phyloP scores from a whole-genome alignment of 2,329 filamentous ascomycete genomes.

The Aciculosporium take region DNA sequence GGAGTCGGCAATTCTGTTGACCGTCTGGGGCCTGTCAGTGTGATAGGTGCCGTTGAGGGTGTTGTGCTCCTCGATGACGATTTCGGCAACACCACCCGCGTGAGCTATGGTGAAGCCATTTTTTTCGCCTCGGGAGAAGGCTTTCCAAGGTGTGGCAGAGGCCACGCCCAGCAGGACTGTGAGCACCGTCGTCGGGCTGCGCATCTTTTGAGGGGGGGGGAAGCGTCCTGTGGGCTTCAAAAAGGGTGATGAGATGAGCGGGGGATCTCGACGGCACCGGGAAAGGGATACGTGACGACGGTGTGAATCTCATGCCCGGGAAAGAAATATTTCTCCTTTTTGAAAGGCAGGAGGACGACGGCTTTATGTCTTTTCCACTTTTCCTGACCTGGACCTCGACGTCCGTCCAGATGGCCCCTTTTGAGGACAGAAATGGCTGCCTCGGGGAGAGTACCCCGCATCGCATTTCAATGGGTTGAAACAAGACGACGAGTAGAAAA shows the following conservation, averaged over 20 bases:
- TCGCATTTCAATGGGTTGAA: too few relatives aligned
- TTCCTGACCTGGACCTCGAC: too few relatives aligned
- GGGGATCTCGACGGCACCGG: too few relatives aligned
- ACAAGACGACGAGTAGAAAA: too few relatives aligned
- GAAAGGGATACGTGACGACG: too few relatives aligned
- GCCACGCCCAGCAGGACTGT: constrained; percentile 10
- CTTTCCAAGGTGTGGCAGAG: constrained; percentile 8
- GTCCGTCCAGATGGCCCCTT: too few relatives aligned
- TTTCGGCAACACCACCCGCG: constrained; percentile 17
- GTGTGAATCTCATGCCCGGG: too few relatives aligned
- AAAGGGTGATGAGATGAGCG: neutral
- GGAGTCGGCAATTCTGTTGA: constrained; percentile 1
- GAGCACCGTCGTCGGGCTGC: constrained; percentile 3
- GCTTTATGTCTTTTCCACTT: too few relatives aligned
- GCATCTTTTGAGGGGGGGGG: constrained; percentile 1
- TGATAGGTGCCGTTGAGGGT: constrained; percentile 25
- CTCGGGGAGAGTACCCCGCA: too few relatives aligned
- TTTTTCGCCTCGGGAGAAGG: neutral
- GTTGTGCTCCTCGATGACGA: constrained; percentile 24
- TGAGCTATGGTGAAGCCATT: constrained; percentile 17
- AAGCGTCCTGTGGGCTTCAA: neutral
- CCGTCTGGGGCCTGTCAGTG: constrained; percentile 4
- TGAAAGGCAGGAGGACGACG: too few relatives aligned
- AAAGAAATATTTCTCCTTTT: too few relatives aligned
- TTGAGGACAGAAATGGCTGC: too few relatives aligned